Percentiles rank a stretch among this genome's conserved stretches.
Evolutionary conservation across 1,284 basidiomycete genomes (phyloP).

Genomic region (Volvariella volvacea): DNA sequence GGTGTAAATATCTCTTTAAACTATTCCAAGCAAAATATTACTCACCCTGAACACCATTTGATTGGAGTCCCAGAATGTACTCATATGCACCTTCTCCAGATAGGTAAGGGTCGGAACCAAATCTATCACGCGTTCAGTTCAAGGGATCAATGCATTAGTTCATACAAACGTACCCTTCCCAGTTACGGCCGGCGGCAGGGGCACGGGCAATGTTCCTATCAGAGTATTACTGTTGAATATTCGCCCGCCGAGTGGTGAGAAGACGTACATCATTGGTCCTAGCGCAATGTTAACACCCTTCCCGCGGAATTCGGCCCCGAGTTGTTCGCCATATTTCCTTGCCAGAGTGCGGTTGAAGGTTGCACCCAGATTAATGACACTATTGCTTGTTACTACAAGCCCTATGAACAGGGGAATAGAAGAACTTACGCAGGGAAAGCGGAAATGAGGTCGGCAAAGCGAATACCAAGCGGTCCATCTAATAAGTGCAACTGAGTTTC

Average conservation of each 20-base stretch:
- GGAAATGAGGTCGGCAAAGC: slow-evolving; percentile 53
- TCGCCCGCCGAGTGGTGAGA: too few relatives aligned
- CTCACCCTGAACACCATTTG: slow-evolving; percentile 47
- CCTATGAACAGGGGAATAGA: too few relatives aligned
- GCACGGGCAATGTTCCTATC: slow-evolving; percentile 51
- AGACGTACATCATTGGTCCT: slow-evolving; percentile 42
- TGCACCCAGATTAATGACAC: slow-evolving; percentile 64
- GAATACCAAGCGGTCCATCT: too few relatives aligned
- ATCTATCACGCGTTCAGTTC: slow-evolving; percentile 20
- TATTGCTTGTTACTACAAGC: too few relatives aligned
- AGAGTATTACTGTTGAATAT: slow-evolving; percentile 6
- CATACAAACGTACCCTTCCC: slow-evolving; percentile 48
- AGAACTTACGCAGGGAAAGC: slow-evolving; percentile 61
- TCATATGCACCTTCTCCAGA: slow-evolving; percentile 56
- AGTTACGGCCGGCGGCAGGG: slow-evolving; percentile 61
- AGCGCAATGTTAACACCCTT: slow-evolving; percentile 58
- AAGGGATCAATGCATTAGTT: background rate
- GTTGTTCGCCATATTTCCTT: slow-evolving; percentile 51
- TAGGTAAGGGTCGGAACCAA: slow-evolving; percentile 57
- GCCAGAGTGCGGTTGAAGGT: slow-evolving; percentile 74
- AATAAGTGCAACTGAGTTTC: too few relatives aligned
- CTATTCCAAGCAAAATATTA: too few relatives aligned
- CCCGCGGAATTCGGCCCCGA: slow-evolving; percentile 64
- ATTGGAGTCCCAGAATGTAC: slow-evolving; percentile 54
- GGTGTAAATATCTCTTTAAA: too few relatives aligned